These are phyloP conservation scores for Kodamaea lidongshanica DNA, from an alignment of 805 yeast species.

Conservation along the genomic window DNA sequence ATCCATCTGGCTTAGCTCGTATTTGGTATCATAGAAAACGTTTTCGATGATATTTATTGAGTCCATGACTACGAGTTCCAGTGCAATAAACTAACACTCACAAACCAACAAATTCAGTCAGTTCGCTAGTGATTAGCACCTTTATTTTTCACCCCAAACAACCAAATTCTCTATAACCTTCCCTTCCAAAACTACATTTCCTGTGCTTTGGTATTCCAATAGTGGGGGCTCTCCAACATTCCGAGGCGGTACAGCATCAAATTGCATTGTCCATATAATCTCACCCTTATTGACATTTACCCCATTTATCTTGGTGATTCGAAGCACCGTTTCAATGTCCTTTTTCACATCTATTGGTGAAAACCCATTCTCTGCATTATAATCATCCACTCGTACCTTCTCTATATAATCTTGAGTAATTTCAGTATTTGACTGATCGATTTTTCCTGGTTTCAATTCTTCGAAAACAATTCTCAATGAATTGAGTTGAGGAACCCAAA, in stretches of 20 bases:
- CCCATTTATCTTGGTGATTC: slow-evolving; percentile 32
- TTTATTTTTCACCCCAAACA: slow-evolving; percentile 15
- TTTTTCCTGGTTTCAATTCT: slow-evolving; percentile 28
- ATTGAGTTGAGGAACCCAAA: slow-evolving; percentile 35
- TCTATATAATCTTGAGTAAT: slow-evolving; percentile 24
- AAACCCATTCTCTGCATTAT: slow-evolving; percentile 1
- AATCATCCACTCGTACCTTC: slow-evolving; percentile 8
- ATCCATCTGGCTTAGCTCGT: no score
- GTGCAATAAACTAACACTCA: no score
- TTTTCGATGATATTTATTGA: no score
- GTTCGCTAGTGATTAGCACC: no score
- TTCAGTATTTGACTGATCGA: slow-evolving; percentile 35
- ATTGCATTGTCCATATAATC: slow-evolving; percentile 28
- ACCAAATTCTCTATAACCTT: slow-evolving; percentile 26
- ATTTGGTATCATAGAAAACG: no score
- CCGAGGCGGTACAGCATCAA: slow-evolving; percentile 7
- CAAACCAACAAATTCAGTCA: no score
- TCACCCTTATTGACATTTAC: slow-evolving; percentile 16
- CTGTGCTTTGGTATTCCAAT: slow-evolving; percentile 16
- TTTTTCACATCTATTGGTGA: slow-evolving; percentile 2
- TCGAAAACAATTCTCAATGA: slow-evolving; percentile 46
- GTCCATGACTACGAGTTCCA: no score
- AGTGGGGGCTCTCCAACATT: slow-evolving; percentile 6
- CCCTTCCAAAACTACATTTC: slow-evolving; percentile 23
- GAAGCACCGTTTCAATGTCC: slow-evolving; percentile 14